These are phyloP conservation scores for Metschnikowia peoriensis DNA, from an alignment of 805 yeast species.

Conservation along the genomic window DNA sequence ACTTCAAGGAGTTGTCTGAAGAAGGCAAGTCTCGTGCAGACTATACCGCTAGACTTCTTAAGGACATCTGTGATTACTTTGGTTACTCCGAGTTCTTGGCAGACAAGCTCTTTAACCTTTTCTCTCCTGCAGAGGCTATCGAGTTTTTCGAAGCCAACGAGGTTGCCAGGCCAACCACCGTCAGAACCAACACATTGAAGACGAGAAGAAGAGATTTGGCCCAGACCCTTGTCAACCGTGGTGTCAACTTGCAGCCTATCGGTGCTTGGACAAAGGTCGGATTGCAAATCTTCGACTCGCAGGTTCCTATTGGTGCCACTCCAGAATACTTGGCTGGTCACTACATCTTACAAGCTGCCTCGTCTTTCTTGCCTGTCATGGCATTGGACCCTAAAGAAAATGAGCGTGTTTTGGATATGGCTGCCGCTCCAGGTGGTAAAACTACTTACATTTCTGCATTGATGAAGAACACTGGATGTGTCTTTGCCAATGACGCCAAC, in stretches of 20 bases:
- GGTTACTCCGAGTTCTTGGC: conserved; percentile 92
- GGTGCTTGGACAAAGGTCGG: conserved; percentile 99
- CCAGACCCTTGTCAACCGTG: conserved; percentile 90
- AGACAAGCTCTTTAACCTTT: conserved; percentile 86
- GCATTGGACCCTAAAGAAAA: conserved; percentile 97
- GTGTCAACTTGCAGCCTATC: conserved; percentile 95
- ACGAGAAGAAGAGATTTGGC: conserved; percentile 96
- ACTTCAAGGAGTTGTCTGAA: conserved; percentile 78
- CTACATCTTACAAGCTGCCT: conserved; percentile 96
- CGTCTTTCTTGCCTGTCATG: conserved; percentile 96
- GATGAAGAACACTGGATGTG: conserved; percentile 97
- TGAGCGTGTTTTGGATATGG: conserved; percentile 97
- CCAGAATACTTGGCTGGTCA: conserved; percentile 99
- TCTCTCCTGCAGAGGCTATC: conserved; percentile 93
- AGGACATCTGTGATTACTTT: conserved; percentile 88
- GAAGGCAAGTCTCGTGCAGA: conserved; percentile 85
- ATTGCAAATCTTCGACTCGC: conserved; percentile 93
- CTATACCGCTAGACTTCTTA: conserved; percentile 71
- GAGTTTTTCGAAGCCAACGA: conserved; percentile 99
- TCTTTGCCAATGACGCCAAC: conserved; percentile 96
- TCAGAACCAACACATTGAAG: conserved; percentile 94
- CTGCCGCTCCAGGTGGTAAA: conserved; percentile 99
- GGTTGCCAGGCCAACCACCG: conserved; percentile 92
- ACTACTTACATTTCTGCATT: conserved; percentile 92
- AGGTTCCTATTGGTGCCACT: conserved; percentile 99